Base-by-base conservation (phyloP, 2,329 filamentous ascomycete genomes). In the Drechslerella coelobrocha region DNA sequence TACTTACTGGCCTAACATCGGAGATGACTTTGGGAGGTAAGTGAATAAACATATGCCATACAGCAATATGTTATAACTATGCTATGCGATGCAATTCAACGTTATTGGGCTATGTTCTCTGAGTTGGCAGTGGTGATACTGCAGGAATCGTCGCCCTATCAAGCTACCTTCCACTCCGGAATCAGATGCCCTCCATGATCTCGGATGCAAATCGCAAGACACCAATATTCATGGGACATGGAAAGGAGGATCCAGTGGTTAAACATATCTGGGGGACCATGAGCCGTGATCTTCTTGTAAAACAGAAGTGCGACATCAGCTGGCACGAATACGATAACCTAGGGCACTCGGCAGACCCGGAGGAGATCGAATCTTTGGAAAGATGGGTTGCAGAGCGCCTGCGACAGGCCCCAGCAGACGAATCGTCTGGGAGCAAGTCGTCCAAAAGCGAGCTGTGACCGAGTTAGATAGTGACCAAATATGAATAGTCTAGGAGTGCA, bases 151-250 rank as follows among this genome's bases (percentile, higher is more conserved):
- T 97, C 73, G 91, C 88, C 6, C 80, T 97, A 72, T 94, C 90
- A 10, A 89, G 86, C 75, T 97, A 95, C 79, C 80, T 97, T 74
- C 83, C 91, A 19, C 82, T 97, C 50, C 83, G 85, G 73, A 81
- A 84, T 72, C 89, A 88, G 77, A 78, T 91, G 74, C 82, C 84
- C 77, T 83, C 83, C 7, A 81, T 85, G 73, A 78, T 85, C 14
- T 82, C 84, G 1, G 81, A 82, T 74, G 81, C 84, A 61, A 92
- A 91, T 78, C 86, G 88, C 79, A 82, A 89, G 41, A 96, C 91
- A 1, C 89, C 90, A 0, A 87, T 97, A 73, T 90, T 94, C 79
- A 89, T 97, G 87, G 91, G 85, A 10, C 94, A 97, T 76, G 94
- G 94, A n/a, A 84, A 88, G 72, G 80, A 80, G 0, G 93, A 99